Evolutionary conservation across 371 early-diverging fungal genomes (phyloP), one percentile per base, ranked within the genome.

Genomic region (Zopfochytrium polystomum): DNA sequence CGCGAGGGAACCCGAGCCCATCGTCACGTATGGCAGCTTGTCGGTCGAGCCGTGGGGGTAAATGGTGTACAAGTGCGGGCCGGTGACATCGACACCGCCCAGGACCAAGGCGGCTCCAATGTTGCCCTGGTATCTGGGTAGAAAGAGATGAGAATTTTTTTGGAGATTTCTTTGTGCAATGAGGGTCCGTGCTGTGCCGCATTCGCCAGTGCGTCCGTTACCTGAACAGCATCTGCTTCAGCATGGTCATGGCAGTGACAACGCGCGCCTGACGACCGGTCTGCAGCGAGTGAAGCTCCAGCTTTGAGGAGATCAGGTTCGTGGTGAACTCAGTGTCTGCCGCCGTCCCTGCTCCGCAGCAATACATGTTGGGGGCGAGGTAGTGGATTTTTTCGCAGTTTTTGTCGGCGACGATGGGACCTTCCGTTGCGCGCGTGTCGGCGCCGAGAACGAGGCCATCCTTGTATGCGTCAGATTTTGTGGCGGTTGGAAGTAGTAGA

Each of bases 291-390:
- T 98, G 99, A 63, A 98, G 82, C 71, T 92, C 94, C 58, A 99
- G 83, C 74, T 96, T 89, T 64, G 90, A 91, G 60, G 89, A 85
- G 64, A 97, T 95, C 78, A 96, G 83, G 55, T 83, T 85, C 27
- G 98, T 98, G 0, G 98, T 94, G 68, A 91, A 90, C 69, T 95
- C 92, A 26, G 98, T 98, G 81, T 99, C 99, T 11, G 99, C 99
- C 33, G 99, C 99, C 22, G 99, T 99, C 70, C 99, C 99, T 26
- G 99, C 99, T 67, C 99, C 99, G 77, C 98, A 96, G 78, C 99
- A 98, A 80, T 95, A 97, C 84, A 99, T 98, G 80, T 99, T 99
- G 67, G 98, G 98, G 47, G 98, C 90, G 59, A 99, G 83, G 68
- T 93, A 93, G 77, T 99, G 99, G 60, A 99, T 96, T 85, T 99